Evolutionary conservation across 2,329 filamentous ascomycete species (phyloP).

Genomic region (Teratosphaeriaceae sp.): DNA sequence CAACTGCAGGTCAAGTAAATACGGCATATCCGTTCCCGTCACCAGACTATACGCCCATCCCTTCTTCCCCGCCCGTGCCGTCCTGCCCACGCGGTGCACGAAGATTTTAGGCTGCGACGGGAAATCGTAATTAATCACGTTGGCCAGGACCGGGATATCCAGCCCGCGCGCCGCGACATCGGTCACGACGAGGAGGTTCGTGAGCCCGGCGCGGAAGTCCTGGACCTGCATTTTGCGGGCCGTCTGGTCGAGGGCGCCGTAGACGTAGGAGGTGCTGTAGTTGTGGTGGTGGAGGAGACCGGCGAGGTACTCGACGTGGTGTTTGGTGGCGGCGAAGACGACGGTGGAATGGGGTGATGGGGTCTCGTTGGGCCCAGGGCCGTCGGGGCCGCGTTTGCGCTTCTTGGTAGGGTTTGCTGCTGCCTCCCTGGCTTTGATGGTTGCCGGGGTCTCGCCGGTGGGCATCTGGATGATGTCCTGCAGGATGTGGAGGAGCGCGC

Average conservation of each 20-base stretch:
- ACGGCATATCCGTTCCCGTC: constrained; percentile 79
- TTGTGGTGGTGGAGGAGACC: constrained; percentile 72
- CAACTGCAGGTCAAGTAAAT: constrained; percentile 86
- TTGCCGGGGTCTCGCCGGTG: constrained; percentile 53
- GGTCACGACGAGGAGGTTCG: constrained; percentile 90
- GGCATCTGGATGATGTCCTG: constrained; percentile 93
- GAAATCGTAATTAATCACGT: constrained; percentile 99
- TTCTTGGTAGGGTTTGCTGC: constrained; percentile 55
- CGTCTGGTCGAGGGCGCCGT: constrained; percentile 89
- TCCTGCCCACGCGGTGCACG: constrained; percentile 91
- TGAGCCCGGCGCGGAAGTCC: constrained; percentile 75
- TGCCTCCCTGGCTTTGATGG: constrained; percentile 38
- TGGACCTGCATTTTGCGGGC: constrained; percentile 89
- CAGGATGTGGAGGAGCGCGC: constrained; percentile 78
- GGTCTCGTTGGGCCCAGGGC: constrained; percentile 54
- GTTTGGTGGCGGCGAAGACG: constrained; percentile 89
- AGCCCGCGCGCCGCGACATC: constrained; percentile 96
- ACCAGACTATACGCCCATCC: constrained; percentile 96
- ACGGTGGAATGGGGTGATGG: constrained; percentile 91
- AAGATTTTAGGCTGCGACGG: constrained; percentile 95
- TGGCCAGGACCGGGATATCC: constrained; percentile 91
- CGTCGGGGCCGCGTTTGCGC: constrained; percentile 56
- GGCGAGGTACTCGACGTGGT: constrained; percentile 91
- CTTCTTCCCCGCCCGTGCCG: constrained; percentile 82
- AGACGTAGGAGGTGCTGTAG: constrained; percentile 88